Evolutionary conservation across 2,329 filamentous ascomycete species (phyloP), one percentile per base, ranked within the genome.

Genomic region (Chrysosporium keratinophilum): DNA sequence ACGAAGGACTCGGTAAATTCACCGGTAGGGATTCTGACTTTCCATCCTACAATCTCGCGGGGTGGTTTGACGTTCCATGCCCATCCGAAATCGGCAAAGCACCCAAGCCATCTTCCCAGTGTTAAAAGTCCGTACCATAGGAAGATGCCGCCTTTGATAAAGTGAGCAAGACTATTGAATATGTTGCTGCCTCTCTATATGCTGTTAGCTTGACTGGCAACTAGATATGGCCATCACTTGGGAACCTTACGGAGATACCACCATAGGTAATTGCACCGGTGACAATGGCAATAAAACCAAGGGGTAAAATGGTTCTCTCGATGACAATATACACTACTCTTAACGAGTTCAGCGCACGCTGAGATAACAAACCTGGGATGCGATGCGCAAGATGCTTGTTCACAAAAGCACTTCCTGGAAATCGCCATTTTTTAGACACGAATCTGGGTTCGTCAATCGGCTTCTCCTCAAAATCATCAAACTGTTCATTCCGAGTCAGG

Each of bases 71-170:
- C 70, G 63, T 97, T 97, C 91, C 91, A 96, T 0, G 89, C 88
- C 91, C 91, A 97, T 60, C 91, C 91, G 54, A 91, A 78, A 56
- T 95, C 87, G 55, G 86, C 83, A 67, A 95, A 97, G 67, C 86
- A 87, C 23, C 91, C 91, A 64, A 89, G 82, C 85, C 88, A 96
- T 54, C 91, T 84, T 31, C 88, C 89, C 3, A 97, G 76, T 0
- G 88, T 95, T 56, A 96, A 72, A 17, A 95, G 71, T 7, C 91
- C 91, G 58, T 94, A 87, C 83, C 88, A 93, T 72, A 96, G 88
- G 75, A 97, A 97, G 52, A 97, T 85, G 2, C 87, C 87, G 44
- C 91, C 91, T 68, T 97, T 97, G 68, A 96, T 83, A 74, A 88
- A 95, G 66, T 97, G 91, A 6, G 91, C 91, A 41, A 96, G 76